phyloP scores from a whole-genome alignment of 495 filamentous ascomycete species.

The Cercophora samala region DNA sequence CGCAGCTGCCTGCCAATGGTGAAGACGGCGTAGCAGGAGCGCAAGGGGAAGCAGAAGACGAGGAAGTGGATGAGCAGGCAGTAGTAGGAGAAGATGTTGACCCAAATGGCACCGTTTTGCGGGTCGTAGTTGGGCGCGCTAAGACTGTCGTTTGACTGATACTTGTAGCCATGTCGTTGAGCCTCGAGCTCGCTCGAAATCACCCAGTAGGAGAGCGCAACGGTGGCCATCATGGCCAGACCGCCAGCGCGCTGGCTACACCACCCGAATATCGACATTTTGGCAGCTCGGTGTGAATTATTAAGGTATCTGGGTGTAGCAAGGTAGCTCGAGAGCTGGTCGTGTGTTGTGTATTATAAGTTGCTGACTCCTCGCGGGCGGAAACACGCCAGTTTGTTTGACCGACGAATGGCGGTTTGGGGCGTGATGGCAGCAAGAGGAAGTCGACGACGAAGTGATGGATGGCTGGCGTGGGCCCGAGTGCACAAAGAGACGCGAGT shows the following conservation, averaged over 20 bases:
- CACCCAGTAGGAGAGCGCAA: conserved; percentile 46
- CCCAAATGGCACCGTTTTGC: conserved; percentile 37
- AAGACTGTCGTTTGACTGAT: conserved; percentile 43
- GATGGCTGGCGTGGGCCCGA: conserved; percentile 11
- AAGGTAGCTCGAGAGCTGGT: not conserved
- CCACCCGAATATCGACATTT: conserved; percentile 50
- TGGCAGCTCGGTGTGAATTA: not conserved
- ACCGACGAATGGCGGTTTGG: conserved; percentile 15
- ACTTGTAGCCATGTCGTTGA: conserved; percentile 45
- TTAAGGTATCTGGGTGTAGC: not conserved
- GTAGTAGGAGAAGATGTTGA: conserved; percentile 50
- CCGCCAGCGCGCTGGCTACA: conserved; percentile 47
- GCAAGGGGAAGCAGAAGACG: conserved; percentile 52
- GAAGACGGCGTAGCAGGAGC: conserved; percentile 52
- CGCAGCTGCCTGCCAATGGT: conserved; percentile 42
- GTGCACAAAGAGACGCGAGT: conserved; percentile 24
- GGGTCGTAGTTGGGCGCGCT: conserved; percentile 37
- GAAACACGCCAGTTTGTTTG: not conserved
- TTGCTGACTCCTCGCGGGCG: not conserved
- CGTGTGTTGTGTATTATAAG: conserved; percentile 8
- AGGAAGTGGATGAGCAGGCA: conserved; percentile 52
- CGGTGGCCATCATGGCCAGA: conserved; percentile 45
- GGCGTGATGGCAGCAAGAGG: not conserved
- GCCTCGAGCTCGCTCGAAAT: conserved; percentile 43
- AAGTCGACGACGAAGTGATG: not conserved